Evolutionary conservation across 306 rosid genomes (phyloP).

Genomic region (Cicer chorassanicum): DNA sequence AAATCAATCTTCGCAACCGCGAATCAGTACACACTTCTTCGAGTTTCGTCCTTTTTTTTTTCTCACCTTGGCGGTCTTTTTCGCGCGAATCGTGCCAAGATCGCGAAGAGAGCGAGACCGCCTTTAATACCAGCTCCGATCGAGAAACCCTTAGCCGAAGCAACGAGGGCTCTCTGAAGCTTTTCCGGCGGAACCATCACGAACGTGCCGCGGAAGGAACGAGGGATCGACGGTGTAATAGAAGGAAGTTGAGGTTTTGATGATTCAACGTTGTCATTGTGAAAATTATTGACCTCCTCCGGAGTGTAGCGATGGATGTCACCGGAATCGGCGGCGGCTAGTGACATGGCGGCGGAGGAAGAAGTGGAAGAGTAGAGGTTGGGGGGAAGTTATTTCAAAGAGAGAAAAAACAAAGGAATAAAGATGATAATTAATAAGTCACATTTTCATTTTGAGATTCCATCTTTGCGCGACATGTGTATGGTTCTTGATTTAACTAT

Average conservation of each 20-base stretch:
- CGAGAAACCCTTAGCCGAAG: constrained; percentile 87
- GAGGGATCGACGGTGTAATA: constrained; percentile 43
- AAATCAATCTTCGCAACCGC: background rate
- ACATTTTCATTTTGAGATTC: background rate
- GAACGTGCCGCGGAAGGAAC: constrained; percentile 33
- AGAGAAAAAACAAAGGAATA: constrained; percentile 13
- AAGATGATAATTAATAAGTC: background rate
- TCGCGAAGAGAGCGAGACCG: constrained; percentile 90
- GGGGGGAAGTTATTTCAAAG: constrained; percentile 43
- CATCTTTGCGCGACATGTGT: constrained; percentile 22
- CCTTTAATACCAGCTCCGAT: constrained; percentile 96
- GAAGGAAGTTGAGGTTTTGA: constrained; percentile 41
- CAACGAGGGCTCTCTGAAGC: constrained; percentile 63
- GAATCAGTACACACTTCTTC: background rate
- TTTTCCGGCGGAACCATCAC: constrained; percentile 57
- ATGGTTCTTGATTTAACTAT: background rate
- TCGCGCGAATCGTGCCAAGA: constrained; percentile 72
- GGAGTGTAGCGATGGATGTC: constrained; percentile 10
- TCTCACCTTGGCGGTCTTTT: constrained; percentile 63
- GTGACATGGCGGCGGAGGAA: constrained; percentile 57
- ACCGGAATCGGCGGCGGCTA: constrained; percentile 46
- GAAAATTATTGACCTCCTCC: constrained; percentile 36
- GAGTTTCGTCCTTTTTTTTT: background rate
- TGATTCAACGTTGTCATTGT: constrained; percentile 36
- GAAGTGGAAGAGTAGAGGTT: constrained; percentile 2